Evolutionary conservation across 495 filamentous ascomycete species (phyloP).

Genomic region (Parathielavia hyrcaniae): DNA sequence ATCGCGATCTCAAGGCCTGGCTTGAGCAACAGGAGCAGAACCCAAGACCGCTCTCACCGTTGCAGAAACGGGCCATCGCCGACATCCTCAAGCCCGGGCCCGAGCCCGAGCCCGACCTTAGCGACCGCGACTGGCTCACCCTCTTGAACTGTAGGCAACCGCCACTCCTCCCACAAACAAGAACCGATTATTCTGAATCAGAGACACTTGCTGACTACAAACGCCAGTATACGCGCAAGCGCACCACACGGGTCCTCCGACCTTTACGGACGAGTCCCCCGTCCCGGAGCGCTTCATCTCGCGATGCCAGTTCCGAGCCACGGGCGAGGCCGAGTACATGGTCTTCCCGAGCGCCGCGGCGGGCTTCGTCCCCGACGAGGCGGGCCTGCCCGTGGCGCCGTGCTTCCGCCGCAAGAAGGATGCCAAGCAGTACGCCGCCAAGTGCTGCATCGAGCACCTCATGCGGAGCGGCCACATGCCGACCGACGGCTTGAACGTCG

Average conservation of each 20-base stretch:
- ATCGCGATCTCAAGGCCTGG: constrained; percentile 34
- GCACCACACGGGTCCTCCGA: neutral
- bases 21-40: constrained; percentile 30
- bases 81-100: constrained; percentile 21
- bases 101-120: constrained; percentile 28
- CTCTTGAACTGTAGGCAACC: constrained; percentile 30
- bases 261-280: constrained; percentile 8
- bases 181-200: too few relatives aligned
- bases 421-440: constrained; percentile 43
- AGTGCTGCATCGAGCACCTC: constrained; percentile 39
- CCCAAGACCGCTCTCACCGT: constrained; percentile 30
- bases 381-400: constrained; percentile 12
- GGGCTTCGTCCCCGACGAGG: constrained; percentile 18
- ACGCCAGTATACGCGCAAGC: constrained; percentile 21
- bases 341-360: constrained; percentile 28
- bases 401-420: constrained; percentile 39
- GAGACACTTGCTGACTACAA: neutral
- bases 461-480: constrained; percentile 26
- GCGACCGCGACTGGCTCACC: constrained; percentile 36
- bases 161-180: neutral
- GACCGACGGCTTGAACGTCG: constrained; percentile 12
- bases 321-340: constrained; percentile 11
- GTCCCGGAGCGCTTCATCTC: constrained; percentile 22
- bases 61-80: constrained; percentile 29
- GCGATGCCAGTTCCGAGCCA: constrained; percentile 13